Evolutionary conservation across 1,284 basidiomycete genomes (phyloP), one percentile per base, ranked within the genome.

Genomic region (Kwoniella shivajii): DNA sequence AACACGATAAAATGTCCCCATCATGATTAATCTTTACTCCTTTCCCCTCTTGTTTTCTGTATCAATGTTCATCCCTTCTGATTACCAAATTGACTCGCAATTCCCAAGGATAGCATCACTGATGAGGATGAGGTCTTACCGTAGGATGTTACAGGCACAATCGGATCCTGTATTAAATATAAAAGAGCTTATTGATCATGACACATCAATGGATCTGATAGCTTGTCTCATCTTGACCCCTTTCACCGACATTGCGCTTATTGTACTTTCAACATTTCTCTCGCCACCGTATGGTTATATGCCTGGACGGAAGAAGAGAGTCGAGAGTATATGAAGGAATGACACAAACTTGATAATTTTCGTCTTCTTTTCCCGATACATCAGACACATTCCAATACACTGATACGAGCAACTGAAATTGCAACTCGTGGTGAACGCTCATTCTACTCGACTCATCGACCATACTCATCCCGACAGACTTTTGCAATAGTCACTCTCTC

Each of bases 231-330:
- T 33, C 33, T 46, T 29, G 29, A 24, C 39, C 24, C 27, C 27
- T 41, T 22, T 18, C 33, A 10, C 44, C 14, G 24, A 48, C n/a
- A n/a, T n/a, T n/a, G n/a, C 22, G 34, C 34, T 42, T 57, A 57
- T 57, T 57, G 56, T 57, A 38, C 42, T 24, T 57, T 26, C 34
- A 7, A 49, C 56, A 50, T 18, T 14, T 43, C 14, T 36, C 20
- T 27, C 33, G 14, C 24, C 47, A 42, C 42, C 24, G 22, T 16
- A 14, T 13, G 13, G 20, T 24, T 46, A 31, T 26, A n/a, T 29
- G 31, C 44, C 3, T 10, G 37, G 26, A 10, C 18, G 22, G 13
- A 11, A 38, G 22, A 13, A 43, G 41, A 48, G 18, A 18, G 46
- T 31, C 10, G 9, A 34, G 31, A n/a, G 24, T 34, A n/a, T 37